Evolutionary conservation across 805 yeast species (phyloP).

Genomic region (Saccharomycopsis capsularis): DNA sequence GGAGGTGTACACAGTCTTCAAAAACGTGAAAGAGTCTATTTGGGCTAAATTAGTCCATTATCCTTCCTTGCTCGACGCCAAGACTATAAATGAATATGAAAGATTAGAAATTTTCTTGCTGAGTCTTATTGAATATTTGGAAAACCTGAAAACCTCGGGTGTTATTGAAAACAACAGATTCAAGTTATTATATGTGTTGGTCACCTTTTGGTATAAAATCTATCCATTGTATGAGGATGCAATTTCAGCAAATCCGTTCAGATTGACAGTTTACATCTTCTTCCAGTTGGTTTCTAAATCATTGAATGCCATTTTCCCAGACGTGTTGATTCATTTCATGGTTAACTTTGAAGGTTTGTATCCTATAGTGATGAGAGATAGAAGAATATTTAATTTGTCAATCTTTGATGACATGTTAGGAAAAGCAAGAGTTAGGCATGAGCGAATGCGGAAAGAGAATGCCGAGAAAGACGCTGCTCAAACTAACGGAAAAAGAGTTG

Average conservation of each 20-base stretch:
- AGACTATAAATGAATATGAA: background rate
- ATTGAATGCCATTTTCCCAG: slow-evolving; percentile 12
- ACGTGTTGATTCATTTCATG: background rate
- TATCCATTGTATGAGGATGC: slow-evolving; percentile 7
- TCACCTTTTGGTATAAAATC: slow-evolving; percentile 3
- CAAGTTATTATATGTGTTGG: background rate
- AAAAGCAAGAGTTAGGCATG: too few relatives aligned
- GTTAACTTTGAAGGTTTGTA: slow-evolving; percentile 11
- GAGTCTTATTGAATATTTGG: background rate
- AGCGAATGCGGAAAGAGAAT: background rate
- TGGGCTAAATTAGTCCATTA: background rate
- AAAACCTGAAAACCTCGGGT: background rate
- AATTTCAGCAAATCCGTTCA: background rate
- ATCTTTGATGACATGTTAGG: background rate
- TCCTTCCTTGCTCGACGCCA: background rate
- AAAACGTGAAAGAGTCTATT: background rate
- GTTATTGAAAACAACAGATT: background rate
- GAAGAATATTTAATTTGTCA: background rate
- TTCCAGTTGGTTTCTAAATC: slow-evolving; percentile 4
- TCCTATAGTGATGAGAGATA: slow-evolving; percentile 4
- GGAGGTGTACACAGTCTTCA: slow-evolving; percentile 5
- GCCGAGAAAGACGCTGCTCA: background rate
- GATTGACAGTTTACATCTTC: slow-evolving; percentile 2
- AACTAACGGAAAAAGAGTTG: background rate
- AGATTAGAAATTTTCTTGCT: background rate